A percentile compares a stretch with the other conserved stretches of the same genome.
Conservation (phyloP, 116 monocot genomes). For the Papilionanthe hybrid region DNA sequence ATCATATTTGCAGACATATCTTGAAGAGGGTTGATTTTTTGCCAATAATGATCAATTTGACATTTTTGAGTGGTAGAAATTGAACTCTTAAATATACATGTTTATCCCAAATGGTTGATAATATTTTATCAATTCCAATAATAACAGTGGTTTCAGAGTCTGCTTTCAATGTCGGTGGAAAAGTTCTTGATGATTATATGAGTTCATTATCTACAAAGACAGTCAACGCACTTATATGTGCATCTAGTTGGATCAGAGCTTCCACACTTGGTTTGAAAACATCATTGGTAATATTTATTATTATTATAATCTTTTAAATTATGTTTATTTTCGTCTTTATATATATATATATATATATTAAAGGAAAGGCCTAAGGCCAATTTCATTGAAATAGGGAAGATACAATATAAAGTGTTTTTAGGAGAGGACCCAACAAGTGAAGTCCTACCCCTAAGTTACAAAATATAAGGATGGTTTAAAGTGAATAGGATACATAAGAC, state of each 20-base stretch:
- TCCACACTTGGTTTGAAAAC: no score
- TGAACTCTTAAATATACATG: background rate
- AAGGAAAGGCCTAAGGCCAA: no score
- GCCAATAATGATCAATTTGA: background rate
- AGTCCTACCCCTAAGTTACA: no score
- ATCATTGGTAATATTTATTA: no score
- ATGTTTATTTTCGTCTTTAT: no score
- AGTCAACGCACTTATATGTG: background rate
- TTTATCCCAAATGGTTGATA: background rate
- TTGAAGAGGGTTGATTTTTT: background rate
- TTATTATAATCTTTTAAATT: no score
- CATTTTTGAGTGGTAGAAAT: background rate
- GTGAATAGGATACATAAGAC: no score
- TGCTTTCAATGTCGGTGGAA: background rate
- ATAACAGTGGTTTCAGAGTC: background rate
- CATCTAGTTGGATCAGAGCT: background rate
- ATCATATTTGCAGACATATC: background rate
- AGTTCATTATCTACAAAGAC: background rate
- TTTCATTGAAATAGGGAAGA: no score
- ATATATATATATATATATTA: no score
- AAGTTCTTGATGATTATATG: background rate
- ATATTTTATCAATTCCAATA: background rate
- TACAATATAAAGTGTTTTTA: no score
- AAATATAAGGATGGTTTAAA: no score
- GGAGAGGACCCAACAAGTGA: no score